Conservation (phyloP, 768 basidiomycete species). For the Tulasnella sp. region DNA sequence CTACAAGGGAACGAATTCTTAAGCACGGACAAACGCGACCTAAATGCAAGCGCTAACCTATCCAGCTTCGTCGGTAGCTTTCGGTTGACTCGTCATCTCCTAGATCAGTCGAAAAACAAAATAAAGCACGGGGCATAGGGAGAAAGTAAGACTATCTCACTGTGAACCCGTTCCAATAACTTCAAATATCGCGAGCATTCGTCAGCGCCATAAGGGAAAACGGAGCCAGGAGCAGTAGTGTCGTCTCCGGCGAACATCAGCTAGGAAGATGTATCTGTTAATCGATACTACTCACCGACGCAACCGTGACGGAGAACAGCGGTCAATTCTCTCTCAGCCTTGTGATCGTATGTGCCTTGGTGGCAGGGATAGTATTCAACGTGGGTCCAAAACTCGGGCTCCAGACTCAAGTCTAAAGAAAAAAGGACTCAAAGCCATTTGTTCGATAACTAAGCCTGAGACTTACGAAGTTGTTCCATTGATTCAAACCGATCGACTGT, state of each 20-base stretch:
- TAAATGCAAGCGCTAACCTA: neutral
- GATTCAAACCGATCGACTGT: neutral
- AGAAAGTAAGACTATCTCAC: neutral
- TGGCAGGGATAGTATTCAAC: conserved; percentile 15
- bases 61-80: neutral
- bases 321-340: neutral
- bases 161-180: neutral
- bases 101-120: neutral
- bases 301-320: neutral
- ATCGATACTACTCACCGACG: conserved; percentile 3
- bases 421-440: neutral
- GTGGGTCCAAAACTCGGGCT: conserved; percentile 23
- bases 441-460: too few relatives aligned
- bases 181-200: neutral
- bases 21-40: too few relatives aligned
- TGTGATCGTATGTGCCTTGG: neutral
- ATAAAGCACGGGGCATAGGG: neutral
- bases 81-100: neutral
- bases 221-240: conserved; percentile 7
- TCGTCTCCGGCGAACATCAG: neutral
- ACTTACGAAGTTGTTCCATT: neutral
- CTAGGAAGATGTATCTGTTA: neutral
- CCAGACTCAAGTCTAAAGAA: neutral
- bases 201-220: neutral
- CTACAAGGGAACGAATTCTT: neutral